Percentiles rank a stretch among this genome's conserved stretches.
Conservation (phyloP, 306 rosid genomes). For the Cucurbita argyrosperma region DNA sequence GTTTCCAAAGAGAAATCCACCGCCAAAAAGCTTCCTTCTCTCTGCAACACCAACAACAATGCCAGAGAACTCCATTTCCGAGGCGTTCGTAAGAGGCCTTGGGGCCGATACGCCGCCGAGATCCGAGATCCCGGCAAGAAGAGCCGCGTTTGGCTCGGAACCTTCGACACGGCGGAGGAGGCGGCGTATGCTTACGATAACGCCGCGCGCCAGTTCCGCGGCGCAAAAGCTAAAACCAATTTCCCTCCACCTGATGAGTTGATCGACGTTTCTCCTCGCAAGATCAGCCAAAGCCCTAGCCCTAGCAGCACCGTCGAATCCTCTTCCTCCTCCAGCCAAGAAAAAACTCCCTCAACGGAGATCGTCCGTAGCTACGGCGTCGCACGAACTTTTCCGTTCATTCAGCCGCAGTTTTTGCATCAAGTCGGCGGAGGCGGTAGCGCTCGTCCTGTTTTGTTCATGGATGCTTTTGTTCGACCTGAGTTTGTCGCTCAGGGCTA, state of each 20-base stretch:
- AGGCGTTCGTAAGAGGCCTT: slow-evolving; percentile 16
- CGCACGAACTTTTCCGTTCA: slow-evolving; percentile 30
- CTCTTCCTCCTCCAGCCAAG: slow-evolving; percentile 17
- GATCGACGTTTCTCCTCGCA: not conserved
- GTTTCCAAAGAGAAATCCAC: not conserved
- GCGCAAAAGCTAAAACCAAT: slow-evolving; percentile 12
- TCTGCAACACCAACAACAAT: not conserved
- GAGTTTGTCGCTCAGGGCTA: slow-evolving; percentile 20
- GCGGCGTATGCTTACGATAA: slow-evolving; percentile 16
- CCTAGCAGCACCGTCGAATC: slow-evolving; percentile 10
- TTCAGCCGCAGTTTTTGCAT: slow-evolving; percentile 12
- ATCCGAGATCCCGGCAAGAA: slow-evolving; percentile 18
- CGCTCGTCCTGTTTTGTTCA: slow-evolving; percentile 15
- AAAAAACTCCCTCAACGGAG: slow-evolving; percentile 15
- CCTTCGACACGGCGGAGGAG: slow-evolving; percentile 14
- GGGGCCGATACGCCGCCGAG: slow-evolving; percentile 23
- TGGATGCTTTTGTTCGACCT: not conserved
- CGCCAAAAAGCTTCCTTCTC: not conserved
- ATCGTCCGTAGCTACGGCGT: slow-evolving; percentile 9
- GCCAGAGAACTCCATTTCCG: slow-evolving; percentile 8
- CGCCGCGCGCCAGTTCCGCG: slow-evolving; percentile 13
- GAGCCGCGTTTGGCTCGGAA: slow-evolving; percentile 18
- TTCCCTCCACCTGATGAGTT: not conserved
- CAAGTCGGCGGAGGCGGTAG: slow-evolving; percentile 6
- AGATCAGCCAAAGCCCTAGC: not conserved